Conservation (phyloP, 129 eudicot species). For the Lactuca sativa region DNA sequence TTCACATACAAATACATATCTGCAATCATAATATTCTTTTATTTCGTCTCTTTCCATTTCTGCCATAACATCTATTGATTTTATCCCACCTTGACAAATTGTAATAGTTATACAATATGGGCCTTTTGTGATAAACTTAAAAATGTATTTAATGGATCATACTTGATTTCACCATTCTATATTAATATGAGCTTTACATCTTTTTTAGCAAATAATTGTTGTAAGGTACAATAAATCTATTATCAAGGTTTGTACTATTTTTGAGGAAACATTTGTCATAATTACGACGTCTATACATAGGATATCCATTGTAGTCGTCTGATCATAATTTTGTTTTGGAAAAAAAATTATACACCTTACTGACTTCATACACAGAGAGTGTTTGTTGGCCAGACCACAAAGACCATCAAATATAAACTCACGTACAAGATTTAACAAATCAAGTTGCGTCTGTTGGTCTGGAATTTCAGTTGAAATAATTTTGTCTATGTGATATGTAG, state of each 20-base stretch:
- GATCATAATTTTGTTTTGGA: neutral
- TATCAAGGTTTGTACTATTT: neutral
- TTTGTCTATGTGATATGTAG: neutral
- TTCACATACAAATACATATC: neutral
- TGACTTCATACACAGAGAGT: neutral
- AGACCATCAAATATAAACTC: constrained; percentile 22
- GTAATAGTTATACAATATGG: neutral
- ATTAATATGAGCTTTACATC: constrained; percentile 19
- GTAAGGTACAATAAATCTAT: constrained; percentile 19
- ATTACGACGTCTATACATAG: too few species aligned
- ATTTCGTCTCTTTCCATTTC: neutral
- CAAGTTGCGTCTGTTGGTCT: neutral
- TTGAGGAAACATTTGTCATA: too few species aligned
- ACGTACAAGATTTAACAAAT: neutral
- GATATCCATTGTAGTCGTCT: too few species aligned
- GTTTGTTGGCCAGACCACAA: neutral
- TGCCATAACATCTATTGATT: neutral
- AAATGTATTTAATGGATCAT: constrained; percentile 5
- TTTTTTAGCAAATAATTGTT: neutral
- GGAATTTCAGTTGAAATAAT: constrained; percentile 11
- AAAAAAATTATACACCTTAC: too few species aligned
- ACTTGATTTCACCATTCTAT: constrained; percentile 13
- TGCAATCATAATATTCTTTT: neutral
- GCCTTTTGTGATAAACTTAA: constrained; percentile 21
- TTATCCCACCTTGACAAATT: neutral